A percentile compares a stretch with the other conserved stretches of the same genome.
phyloP scores from a whole-genome alignment of 208 protist species.

The Crithidia expoeki region DNA sequence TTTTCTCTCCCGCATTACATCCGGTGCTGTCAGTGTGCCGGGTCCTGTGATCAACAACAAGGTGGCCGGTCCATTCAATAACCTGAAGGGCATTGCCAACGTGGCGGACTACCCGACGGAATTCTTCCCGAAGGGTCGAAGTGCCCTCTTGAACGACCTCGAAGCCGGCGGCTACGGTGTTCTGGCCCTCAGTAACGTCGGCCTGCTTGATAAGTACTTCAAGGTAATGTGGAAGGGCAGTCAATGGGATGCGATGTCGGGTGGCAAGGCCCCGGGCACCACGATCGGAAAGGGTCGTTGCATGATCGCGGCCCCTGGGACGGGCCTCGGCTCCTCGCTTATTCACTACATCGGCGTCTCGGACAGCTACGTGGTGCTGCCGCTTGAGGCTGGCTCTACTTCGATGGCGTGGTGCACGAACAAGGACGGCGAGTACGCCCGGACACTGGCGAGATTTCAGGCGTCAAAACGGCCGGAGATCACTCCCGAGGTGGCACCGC shows the following conservation, averaged over 20 bases:
- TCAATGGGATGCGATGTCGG: constrained; percentile 40
- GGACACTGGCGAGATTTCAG: constrained; percentile 30
- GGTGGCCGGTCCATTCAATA: constrained; percentile 72
- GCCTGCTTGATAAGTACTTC: constrained; percentile 62
- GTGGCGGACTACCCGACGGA: constrained; percentile 52
- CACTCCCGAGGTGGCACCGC: constrained; percentile 28
- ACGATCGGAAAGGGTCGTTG: constrained; percentile 50
- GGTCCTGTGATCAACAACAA: constrained; percentile 56
- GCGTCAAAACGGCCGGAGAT: constrained; percentile 13
- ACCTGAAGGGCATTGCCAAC: constrained; percentile 57
- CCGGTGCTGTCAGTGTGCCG: constrained; percentile 58
- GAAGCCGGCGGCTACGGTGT: constrained; percentile 71
- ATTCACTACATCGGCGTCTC: constrained; percentile 53
- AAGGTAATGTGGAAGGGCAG: constrained; percentile 74
- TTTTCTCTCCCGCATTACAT: constrained; percentile 46
- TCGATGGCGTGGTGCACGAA: constrained; percentile 34
- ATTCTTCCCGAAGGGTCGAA: constrained; percentile 62
- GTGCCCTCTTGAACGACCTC: constrained; percentile 70
- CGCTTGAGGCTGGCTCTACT: constrained; percentile 56
- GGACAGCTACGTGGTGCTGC: constrained; percentile 45
- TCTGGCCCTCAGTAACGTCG: constrained; percentile 53
- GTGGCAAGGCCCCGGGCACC: constrained; percentile 22
- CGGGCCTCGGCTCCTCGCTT: constrained; percentile 64
- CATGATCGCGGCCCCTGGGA: constrained; percentile 65
- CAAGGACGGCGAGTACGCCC: constrained; percentile 22